Base-by-base conservation (phyloP, 1,284 basidiomycete species). In the Coniferiporia sulphurascens region DNA sequence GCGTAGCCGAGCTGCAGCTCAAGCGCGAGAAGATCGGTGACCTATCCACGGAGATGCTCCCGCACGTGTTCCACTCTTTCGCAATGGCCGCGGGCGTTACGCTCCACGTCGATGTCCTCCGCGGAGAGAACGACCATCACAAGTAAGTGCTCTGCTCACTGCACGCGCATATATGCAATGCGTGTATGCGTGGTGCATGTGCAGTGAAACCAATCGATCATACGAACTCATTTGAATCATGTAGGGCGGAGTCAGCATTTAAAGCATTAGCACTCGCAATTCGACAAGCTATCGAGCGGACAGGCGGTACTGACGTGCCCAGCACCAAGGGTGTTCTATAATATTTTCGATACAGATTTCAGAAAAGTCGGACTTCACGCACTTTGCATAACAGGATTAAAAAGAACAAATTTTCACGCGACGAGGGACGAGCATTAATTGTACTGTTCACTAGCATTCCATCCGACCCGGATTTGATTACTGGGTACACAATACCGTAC, bases 91-190 rank as follows among this genome's bases (percentile, higher is more conserved):
- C 94, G 0, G 91, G 91, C n/a, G 85, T 86, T 15, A 96, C 94
- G 1, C 77, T 97, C 49, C 97, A 99, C 70, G 84, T 99, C 53
- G 97, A 99, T 72, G 92, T 91, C 45, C 79, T 99, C 56, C 81
- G 94, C 36, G 97, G 97, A 53, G 88, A 93, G 67, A 99, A 99
- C 75, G 97, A 99, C 72, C 97, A 99, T 73, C 97, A 99, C 75
- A 86, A 91, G 95, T 94, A 69, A 64, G 86, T 74, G 8, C 45
- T 36, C 58, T 53, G 56, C 48, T 57, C 62, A 49, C 41, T 41
- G 13, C 34, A 21, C 41, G 12, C 35, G n/a, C 34, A 58, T 36
- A 41, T 41, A 41, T 41, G 41, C 48, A 22, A 41, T 41, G 41
- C 48, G 19, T 53, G 44, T 44, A 59, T 58, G 58, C 27, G 27